phyloP scores from a whole-genome alignment of 148 eudicot species.

The Fallopia convolvulus region DNA sequence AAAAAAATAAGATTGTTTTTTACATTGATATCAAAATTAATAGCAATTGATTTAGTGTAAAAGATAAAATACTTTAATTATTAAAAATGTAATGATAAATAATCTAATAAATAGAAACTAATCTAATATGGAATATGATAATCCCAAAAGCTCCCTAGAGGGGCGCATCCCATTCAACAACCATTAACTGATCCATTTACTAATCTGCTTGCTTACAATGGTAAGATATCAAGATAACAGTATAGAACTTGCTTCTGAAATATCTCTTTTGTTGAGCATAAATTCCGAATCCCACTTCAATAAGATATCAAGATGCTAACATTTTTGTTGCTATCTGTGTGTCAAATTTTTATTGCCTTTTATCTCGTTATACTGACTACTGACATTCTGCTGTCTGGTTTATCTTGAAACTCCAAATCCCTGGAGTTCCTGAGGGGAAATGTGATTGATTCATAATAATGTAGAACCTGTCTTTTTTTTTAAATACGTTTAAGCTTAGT shows the following conservation, averaged over 20 bases:
- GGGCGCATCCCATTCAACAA: slow-evolving; percentile 49
- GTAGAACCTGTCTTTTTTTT: neutral
- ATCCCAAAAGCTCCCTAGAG: too few relatives aligned
- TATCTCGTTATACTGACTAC: neutral
- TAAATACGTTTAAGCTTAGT: neutral
- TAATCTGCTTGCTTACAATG: slow-evolving; percentile 84
- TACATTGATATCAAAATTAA: too few relatives aligned
- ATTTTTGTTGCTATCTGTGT: too few relatives aligned
- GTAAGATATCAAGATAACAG: slow-evolving; percentile 25
- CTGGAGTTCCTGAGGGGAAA: neutral
- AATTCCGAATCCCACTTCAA: neutral
- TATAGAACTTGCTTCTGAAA: neutral
- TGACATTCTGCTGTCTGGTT: neutral
- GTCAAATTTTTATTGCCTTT: neutral
- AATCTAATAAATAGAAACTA: too few relatives aligned
- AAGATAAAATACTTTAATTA: too few relatives aligned
- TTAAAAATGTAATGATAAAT: too few relatives aligned
- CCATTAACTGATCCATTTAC: slow-evolving; percentile 64
- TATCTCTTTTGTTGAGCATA: neutral
- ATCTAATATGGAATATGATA: too few relatives aligned
- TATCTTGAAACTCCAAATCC: neutral
- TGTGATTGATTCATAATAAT: neutral
- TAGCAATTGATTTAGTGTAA: too few relatives aligned
- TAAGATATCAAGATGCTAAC: too few relatives aligned
- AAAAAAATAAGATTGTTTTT: too few relatives aligned